A percentile compares a stretch with the other conserved stretches of the same genome.
Conservation (phyloP, 228 moss, liverwort and hornwort species). For the Sphagnum fallax region DNA sequence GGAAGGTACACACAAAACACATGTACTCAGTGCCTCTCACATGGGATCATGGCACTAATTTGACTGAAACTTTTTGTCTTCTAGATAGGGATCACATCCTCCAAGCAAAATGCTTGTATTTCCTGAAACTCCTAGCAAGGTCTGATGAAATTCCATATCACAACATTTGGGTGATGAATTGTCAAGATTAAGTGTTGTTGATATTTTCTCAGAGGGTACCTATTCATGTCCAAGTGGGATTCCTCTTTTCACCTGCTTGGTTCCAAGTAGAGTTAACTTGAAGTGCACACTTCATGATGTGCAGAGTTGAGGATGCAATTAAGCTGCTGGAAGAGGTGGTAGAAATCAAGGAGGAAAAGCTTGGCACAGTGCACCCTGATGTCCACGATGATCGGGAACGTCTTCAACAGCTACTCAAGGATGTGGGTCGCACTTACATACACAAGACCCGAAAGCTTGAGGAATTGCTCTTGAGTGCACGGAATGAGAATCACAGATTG, state of each 20-base stretch:
- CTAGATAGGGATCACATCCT: too few relatives aligned
- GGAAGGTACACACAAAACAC: conserved; percentile 52
- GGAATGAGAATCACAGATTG: conserved; percentile 43
- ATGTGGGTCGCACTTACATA: conserved; percentile 72
- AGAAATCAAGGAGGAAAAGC: conserved; percentile 74
- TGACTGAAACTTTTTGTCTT: too few relatives aligned
- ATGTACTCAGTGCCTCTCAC: too few relatives aligned
- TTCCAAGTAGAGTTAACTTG: too few relatives aligned
- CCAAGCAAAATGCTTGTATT: too few relatives aligned
- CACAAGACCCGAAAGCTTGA: conserved; percentile 78
- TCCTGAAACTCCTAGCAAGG: too few relatives aligned
- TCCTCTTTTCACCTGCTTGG: neutral
- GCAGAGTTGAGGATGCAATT: conserved; percentile 83
- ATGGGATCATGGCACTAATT: too few relatives aligned
- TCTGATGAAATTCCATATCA: too few relatives aligned
- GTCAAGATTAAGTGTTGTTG: neutral
- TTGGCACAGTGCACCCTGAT: conserved; percentile 89
- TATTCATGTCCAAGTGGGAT: neutral
- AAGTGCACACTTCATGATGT: neutral
- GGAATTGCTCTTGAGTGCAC: conserved; percentile 77
- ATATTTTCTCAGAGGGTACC: neutral
- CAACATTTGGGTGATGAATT: neutral
- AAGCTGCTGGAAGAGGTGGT: conserved; percentile 62
- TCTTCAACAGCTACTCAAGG: conserved; percentile 65
- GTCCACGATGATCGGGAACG: conserved; percentile 71